phyloP scores from a whole-genome alignment of 306 rosid species.

The Citrullus mucosospermus region DNA sequence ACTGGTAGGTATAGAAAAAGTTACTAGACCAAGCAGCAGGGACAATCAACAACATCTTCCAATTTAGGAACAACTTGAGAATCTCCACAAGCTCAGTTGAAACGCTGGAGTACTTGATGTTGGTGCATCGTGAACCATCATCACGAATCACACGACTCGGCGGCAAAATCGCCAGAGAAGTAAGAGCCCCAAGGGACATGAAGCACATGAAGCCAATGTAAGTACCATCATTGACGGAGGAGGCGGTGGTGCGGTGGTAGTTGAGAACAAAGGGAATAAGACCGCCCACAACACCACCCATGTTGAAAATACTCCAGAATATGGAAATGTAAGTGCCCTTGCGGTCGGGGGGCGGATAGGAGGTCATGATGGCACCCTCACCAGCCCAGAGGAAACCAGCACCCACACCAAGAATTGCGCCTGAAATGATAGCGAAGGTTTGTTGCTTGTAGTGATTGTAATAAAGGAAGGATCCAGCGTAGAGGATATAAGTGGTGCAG shows the following conservation, averaged over 20 bases:
- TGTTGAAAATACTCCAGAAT: conserved; percentile 85
- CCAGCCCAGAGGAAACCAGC: conserved; percentile 87
- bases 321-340: conserved; percentile 77
- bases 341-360: conserved; percentile 62
- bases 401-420: conserved; percentile 62
- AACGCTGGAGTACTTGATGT: conserved; percentile 45
- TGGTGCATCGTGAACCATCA: conserved; percentile 57
- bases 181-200: conserved; percentile 45
- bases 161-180: conserved; percentile 45
- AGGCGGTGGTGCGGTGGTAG: conserved; percentile 35
- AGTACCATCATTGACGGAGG: conserved; percentile 72
- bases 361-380: conserved; percentile 91
- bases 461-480: conserved; percentile 78
- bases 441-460: conserved; percentile 70
- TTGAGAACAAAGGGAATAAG: conserved; percentile 59
- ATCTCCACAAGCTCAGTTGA: conserved; percentile 37
- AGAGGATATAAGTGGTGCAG: conserved; percentile 62
- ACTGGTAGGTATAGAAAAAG: conserved; percentile 76
- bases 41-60: conserved; percentile 73
- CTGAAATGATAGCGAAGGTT: conserved; percentile 43
- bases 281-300: conserved; percentile 94
- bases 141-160: conserved; percentile 57
- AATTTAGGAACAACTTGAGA: conserved; percentile 37
- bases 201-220: conserved; percentile 80
- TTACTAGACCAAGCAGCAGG: conserved; percentile 85